phyloP scores from a whole-genome alignment of 225 moss, liverwort and hornwort species.

The Pleurozium schreberi region DNA sequence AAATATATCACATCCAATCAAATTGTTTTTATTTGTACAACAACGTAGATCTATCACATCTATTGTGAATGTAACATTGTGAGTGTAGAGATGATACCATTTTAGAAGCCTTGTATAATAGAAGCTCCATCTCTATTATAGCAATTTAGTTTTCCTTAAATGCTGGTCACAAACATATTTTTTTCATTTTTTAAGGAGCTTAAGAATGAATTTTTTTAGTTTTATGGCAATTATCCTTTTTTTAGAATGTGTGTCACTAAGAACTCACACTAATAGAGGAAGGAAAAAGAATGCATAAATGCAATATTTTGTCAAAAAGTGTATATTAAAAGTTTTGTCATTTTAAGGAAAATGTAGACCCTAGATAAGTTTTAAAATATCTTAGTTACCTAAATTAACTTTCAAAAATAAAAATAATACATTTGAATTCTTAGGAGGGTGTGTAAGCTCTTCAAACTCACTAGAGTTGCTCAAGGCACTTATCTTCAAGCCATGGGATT shows the following conservation, averaged over 20 bases:
- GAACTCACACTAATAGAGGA: not conserved
- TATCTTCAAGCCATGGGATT: too few species aligned
- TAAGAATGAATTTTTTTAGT: not conserved
- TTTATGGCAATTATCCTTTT: accelerated
- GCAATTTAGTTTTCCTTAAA: not conserved
- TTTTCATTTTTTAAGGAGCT: not conserved
- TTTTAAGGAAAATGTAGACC: not conserved
- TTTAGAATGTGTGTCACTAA: not conserved
- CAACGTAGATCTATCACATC: not conserved
- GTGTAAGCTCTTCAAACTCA: too few species aligned
- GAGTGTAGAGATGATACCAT: not conserved
- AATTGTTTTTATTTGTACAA: not conserved
- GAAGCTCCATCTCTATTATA: not conserved
- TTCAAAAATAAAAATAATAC: too few species aligned
- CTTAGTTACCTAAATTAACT: too few species aligned
- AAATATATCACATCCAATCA: too few species aligned
- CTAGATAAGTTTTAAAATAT: not conserved
- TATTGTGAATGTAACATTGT: not conserved
- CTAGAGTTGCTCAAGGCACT: too few species aligned
- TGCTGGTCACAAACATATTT: not conserved
- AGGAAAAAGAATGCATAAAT: not conserved
- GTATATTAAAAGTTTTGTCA: not conserved
- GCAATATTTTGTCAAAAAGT: not conserved
- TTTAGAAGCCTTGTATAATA: not conserved
- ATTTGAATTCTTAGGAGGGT: too few species aligned